These are phyloP conservation scores for Madurella mycetomatis DNA, from an alignment of 2,329 filamentous ascomycete species.

Conservation along the genomic window DNA sequence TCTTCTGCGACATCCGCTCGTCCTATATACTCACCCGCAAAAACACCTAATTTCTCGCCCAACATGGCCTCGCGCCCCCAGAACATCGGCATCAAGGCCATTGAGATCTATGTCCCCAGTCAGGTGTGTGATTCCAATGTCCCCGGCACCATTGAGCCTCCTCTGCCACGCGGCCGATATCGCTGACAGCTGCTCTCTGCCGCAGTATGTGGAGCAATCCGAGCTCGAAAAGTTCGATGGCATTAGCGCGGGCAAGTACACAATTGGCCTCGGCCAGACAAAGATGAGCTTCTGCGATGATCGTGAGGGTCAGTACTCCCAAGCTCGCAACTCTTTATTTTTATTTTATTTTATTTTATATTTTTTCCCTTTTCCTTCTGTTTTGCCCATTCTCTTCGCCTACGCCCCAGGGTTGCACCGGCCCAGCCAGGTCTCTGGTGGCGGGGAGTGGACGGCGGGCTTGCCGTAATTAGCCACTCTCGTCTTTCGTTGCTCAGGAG, in stretches of 20 bases:
- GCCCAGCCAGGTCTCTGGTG: slow-evolving; percentile 6
- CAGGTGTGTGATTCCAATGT: slow-evolving; percentile 56
- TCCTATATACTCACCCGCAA: not conserved
- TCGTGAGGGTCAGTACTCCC: slow-evolving; percentile 63
- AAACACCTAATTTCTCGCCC: slow-evolving; percentile 19
- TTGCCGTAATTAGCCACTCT: slow-evolving; percentile 9
- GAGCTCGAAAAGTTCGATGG: slow-evolving; percentile 66
- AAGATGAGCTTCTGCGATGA: slow-evolving; percentile 93
- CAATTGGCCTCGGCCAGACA: slow-evolving; percentile 84
- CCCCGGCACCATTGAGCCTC: not conserved
- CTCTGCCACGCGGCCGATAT: slow-evolving; percentile 18
- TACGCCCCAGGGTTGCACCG: not conserved
- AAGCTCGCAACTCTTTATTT: not conserved
- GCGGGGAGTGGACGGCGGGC: slow-evolving; percentile 1
- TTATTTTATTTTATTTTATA: no score
- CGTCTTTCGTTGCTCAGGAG: slow-evolving; percentile 22
- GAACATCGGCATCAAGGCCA: slow-evolving; percentile 90
- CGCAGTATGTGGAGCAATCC: slow-evolving; percentile 74
- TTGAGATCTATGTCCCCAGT: slow-evolving; percentile 82
- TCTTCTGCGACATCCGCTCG: slow-evolving; percentile 4
- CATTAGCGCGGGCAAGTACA: slow-evolving; percentile 78
- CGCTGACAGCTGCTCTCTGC: slow-evolving; percentile 21
- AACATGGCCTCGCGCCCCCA: slow-evolving; percentile 55
- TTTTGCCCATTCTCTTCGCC: slow-evolving; percentile 1
- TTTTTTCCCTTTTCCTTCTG: not conserved